phyloP scores from a whole-genome alignment of 192 early-diverging fungal genomes.

The Cladochytrium replicatum region DNA sequence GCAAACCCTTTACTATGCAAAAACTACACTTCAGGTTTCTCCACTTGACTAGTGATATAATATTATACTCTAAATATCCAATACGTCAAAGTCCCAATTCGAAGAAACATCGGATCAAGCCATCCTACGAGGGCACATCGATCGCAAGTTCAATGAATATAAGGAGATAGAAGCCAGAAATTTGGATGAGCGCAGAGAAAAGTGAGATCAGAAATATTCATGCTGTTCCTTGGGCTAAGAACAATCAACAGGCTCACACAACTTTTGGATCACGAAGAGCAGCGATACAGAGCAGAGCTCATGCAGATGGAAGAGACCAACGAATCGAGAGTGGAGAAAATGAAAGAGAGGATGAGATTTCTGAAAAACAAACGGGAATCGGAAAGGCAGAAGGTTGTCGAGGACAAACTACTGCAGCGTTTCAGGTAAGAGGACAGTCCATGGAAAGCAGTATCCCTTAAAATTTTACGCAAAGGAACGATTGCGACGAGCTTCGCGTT shows the following conservation, averaged over 20 bases:
- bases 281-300: constrained; percentile 20
- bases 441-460: neutral
- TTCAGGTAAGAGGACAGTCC: constrained; percentile 27
- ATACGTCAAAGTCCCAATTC: constrained; percentile 23
- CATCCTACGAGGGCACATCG: constrained; percentile 28
- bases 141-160: constrained; percentile 18
- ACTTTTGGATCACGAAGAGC: constrained; percentile 23
- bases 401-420: constrained; percentile 35
- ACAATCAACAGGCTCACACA: constrained; percentile 14
- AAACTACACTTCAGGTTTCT: constrained; percentile 6
- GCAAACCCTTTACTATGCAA: constrained; percentile 27
- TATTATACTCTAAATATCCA: constrained; percentile 2
- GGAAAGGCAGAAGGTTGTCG: constrained; percentile 36
- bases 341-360: constrained; percentile 29
- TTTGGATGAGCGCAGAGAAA: constrained; percentile 21
- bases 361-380: constrained; percentile 30
- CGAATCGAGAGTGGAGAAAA: constrained; percentile 27
- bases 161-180: constrained; percentile 8
- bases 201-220: constrained; percentile 8
- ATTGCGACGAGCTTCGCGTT: constrained; percentile 38
- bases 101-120: constrained; percentile 23
- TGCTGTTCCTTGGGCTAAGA: neutral
- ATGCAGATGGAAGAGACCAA: constrained; percentile 19
- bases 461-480: constrained; percentile 17
- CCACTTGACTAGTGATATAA: neutral